These are phyloP conservation scores for Botrytis byssoidea DNA, from an alignment of 2,329 filamentous ascomycete species.

Conservation along the genomic window DNA sequence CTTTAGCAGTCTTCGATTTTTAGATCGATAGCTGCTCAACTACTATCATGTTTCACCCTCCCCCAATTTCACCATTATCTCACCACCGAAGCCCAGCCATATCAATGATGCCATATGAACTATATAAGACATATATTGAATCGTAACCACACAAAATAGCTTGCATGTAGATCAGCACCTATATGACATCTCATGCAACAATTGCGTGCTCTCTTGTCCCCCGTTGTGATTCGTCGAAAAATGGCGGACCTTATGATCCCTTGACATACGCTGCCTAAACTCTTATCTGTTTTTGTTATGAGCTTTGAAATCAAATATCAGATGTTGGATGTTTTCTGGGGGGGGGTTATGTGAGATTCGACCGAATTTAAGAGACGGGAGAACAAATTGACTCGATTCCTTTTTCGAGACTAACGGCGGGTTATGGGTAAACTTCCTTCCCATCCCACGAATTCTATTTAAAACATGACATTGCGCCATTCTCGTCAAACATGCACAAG, in stretches of 20 bases:
- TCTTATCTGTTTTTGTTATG: not conserved
- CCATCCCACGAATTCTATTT: too few relatives aligned
- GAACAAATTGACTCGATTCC: not conserved
- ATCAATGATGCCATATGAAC: constrained; percentile 17
- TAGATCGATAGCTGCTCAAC: not conserved
- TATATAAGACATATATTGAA: not conserved
- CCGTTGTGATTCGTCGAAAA: constrained; percentile 13
- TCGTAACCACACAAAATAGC: not conserved
- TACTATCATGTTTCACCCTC: not conserved
- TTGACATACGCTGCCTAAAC: not conserved
- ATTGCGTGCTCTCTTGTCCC: constrained; percentile 16
- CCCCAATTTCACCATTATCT: constrained; percentile 7
- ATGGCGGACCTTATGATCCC: not conserved
- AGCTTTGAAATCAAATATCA: constrained; percentile 11
- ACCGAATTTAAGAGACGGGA: not conserved
- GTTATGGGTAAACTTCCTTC: not conserved
- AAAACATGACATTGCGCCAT: constrained; percentile 15
- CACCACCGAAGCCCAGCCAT: constrained; percentile 4
- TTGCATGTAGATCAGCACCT: not conserved
- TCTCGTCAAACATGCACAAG: not conserved
- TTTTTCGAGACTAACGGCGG: not conserved
- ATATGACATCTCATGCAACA: constrained; percentile 14
- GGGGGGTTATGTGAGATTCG: not conserved
- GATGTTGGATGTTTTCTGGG: not conserved
- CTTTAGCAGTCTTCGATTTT: not conserved